phyloP scores from a whole-genome alignment of 1,284 basidiomycete species.

The Trametes versicolor region DNA sequence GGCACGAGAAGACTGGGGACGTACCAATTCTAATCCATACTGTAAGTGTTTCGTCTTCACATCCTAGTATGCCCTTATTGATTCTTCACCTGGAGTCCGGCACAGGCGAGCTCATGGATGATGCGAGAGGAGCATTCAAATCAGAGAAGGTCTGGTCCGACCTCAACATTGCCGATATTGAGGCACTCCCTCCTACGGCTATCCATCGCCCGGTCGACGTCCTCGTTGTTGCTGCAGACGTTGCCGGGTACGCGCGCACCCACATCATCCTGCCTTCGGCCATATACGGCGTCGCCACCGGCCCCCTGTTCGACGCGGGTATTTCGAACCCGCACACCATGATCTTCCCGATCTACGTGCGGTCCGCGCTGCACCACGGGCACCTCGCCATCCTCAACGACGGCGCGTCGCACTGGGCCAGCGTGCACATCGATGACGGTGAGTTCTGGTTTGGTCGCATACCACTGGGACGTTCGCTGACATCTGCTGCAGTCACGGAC shows the following conservation, averaged over 20 bases:
- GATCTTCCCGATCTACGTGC: background rate
- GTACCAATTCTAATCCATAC: constrained; percentile 59
- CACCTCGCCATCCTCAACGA: too few species aligned
- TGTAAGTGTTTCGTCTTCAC: too few species aligned
- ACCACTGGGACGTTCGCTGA: too few species aligned
- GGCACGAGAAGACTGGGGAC: constrained; percentile 51
- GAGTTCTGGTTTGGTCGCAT: too few species aligned
- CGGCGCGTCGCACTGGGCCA: too few species aligned
- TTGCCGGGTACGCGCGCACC: constrained; percentile 47
- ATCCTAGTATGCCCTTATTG: constrained; percentile 5
- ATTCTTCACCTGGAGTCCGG: background rate
- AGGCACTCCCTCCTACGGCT: constrained; percentile 43
- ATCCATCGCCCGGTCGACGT: constrained; percentile 47
- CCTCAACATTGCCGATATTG: constrained; percentile 44
- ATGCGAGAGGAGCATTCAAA: constrained; percentile 44
- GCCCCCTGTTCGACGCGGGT: constrained; percentile 55
- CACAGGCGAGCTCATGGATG: constrained; percentile 40
- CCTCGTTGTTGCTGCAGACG: constrained; percentile 44
- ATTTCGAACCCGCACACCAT: constrained; percentile 50
- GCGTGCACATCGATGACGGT: too few species aligned
- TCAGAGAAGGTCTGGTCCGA: constrained; percentile 48
- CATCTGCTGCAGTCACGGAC: too few species aligned
- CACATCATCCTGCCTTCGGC: constrained; percentile 59
- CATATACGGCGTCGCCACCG: constrained; percentile 57
- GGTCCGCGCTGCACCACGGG: too few species aligned